Conservation (phyloP, 2,329 filamentous ascomycete species). For the Cladosporium velox region DNA sequence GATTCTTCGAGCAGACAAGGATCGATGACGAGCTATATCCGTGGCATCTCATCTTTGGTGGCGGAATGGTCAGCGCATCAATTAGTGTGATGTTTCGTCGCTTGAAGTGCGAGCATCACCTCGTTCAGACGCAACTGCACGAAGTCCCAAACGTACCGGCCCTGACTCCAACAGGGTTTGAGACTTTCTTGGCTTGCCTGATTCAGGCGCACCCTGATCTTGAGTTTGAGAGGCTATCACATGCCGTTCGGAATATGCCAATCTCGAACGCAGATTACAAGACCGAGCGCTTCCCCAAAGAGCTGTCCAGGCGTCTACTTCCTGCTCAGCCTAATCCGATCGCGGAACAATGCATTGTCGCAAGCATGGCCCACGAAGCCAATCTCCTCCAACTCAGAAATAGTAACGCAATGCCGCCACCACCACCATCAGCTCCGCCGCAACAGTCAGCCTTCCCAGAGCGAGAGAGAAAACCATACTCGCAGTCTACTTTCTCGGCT, state of each 20-base stretch:
- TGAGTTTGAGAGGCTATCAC: constrained; percentile 70
- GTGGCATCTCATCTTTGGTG: constrained; percentile 55
- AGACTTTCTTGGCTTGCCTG: constrained; percentile 68
- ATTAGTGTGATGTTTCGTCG: constrained; percentile 51
- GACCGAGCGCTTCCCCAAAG: constrained; percentile 75
- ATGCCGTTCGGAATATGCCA: constrained; percentile 69
- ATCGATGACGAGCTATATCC: constrained; percentile 67
- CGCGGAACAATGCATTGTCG: constrained; percentile 61
- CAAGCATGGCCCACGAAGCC: constrained; percentile 43
- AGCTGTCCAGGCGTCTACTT: constrained; percentile 72
- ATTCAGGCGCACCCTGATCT: constrained; percentile 75
- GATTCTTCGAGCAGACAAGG: constrained; percentile 69
- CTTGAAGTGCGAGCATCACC: constrained; percentile 51
- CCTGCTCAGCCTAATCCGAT: constrained; percentile 61
- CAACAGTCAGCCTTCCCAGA: constrained; percentile 36
- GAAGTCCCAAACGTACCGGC: constrained; percentile 48
- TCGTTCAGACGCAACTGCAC: constrained; percentile 47
- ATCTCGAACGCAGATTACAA: constrained; percentile 66
- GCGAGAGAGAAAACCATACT: constrained; percentile 46
- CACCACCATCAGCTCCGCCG: constrained; percentile 28
- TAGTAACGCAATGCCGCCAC: constrained; percentile 36
- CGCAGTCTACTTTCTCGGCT: constrained; percentile 32
- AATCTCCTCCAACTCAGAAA: constrained; percentile 49
- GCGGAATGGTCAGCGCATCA: constrained; percentile 42
- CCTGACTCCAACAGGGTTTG: constrained; percentile 50